A percentile compares a stretch with the other conserved stretches of the same genome.
Conservation (phyloP, 129 eudicot species). For the Centrapalus pauciflorus region DNA sequence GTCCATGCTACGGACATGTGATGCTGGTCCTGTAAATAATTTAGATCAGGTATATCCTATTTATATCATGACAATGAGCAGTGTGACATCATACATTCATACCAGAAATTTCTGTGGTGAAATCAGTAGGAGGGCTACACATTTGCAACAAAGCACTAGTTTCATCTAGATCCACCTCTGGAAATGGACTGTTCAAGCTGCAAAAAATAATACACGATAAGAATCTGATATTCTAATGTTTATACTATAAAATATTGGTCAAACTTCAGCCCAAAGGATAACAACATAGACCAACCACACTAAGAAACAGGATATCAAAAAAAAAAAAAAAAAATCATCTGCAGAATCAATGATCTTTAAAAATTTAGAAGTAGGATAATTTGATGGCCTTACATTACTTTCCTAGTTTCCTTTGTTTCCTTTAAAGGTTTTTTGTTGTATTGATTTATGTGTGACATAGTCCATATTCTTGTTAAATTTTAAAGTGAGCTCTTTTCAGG, state of each 20-base stretch:
- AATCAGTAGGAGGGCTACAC: constrained; percentile 45
- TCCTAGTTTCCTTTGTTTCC: background rate
- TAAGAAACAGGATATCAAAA: background rate
- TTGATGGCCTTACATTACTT: background rate
- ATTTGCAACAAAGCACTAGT: constrained; percentile 47
- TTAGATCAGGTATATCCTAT: background rate
- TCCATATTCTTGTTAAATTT: background rate
- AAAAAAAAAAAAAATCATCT: too few relatives aligned
- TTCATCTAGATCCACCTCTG: constrained; percentile 61
- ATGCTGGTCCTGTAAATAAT: constrained; percentile 34
- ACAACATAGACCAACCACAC: background rate
- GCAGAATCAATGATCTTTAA: background rate
- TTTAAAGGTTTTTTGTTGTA: background rate
- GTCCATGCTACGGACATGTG: constrained; percentile 36
- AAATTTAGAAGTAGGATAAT: too few relatives aligned
- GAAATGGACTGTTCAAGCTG: constrained; percentile 47
- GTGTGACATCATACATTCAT: constrained; percentile 4
- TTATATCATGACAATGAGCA: constrained; percentile 1
- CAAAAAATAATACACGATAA: constrained; percentile 9
- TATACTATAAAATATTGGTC: background rate
- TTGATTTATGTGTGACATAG: background rate
- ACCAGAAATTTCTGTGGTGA: constrained; percentile 49
- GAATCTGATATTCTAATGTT: background rate
- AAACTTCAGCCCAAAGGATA: background rate
- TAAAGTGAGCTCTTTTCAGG: background rate